Evolutionary conservation across 2,329 filamentous ascomycete species (phyloP).

Genomic region (Penicillium decumbens): DNA sequence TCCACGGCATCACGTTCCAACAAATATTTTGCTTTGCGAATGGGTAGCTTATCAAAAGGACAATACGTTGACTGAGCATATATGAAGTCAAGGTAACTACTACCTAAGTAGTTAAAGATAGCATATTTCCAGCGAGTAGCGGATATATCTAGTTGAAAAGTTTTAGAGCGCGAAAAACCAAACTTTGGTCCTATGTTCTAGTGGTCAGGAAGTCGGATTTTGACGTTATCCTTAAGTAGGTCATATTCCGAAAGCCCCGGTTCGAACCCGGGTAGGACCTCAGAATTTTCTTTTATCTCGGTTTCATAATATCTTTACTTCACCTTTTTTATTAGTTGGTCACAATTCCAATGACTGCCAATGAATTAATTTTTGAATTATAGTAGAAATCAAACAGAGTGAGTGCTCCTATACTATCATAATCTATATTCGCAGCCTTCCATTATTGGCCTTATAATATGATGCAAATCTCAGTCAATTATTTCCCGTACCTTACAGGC

Average conservation of each 20-base stretch:
- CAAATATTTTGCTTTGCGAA: too few relatives aligned
- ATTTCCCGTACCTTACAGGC: not conserved
- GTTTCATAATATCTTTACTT: not conserved
- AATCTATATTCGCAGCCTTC: not conserved
- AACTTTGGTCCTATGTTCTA: not conserved
- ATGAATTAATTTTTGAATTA: too few relatives aligned
- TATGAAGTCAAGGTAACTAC: too few relatives aligned
- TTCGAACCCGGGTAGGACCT: not conserved
- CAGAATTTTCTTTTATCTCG: not conserved
- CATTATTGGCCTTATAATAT: not conserved
- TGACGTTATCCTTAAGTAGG: not conserved
- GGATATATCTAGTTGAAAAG: too few relatives aligned
- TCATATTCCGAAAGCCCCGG: not conserved
- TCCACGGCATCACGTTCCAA: too few relatives aligned
- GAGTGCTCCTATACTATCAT: too few relatives aligned
- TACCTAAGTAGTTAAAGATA: too few relatives aligned
- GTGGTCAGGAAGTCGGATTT: constrained; percentile 13
- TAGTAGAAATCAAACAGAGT: too few relatives aligned
- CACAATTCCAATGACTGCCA: too few relatives aligned
- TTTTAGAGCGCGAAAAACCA: not conserved
- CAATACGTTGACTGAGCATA: too few relatives aligned
- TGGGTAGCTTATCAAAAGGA: too few relatives aligned
- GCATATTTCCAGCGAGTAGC: too few relatives aligned
- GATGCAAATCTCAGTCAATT: not conserved
- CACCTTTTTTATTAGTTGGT: not conserved